Evolutionary conservation across 371 early-diverging fungal species (phyloP).

Genomic region (Mortierella sp.): DNA sequence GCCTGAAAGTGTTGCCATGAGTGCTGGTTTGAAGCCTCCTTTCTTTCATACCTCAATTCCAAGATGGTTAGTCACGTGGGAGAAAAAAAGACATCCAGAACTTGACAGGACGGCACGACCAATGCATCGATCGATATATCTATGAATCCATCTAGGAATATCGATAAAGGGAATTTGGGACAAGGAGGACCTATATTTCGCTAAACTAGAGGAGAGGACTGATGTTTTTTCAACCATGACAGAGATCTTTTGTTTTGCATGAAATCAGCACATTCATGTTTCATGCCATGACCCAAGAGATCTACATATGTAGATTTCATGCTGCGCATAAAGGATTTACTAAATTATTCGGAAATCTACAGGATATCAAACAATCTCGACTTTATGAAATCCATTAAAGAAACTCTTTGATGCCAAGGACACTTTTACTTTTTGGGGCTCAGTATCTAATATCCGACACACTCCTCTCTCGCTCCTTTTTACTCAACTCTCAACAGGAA

Average conservation of each 20-base stretch:
- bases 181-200: background rate
- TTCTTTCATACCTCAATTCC: conserved; percentile 26
- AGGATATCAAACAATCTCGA: background rate
- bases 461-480: no score
- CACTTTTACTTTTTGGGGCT: no score
- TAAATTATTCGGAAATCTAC: background rate
- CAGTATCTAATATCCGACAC: no score
- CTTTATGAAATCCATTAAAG: no score
- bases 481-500: no score
- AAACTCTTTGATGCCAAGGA: background rate
- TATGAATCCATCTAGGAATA: background rate
- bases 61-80: conserved; percentile 33
- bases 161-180: background rate
- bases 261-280: background rate
- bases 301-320: background rate
- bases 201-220: background rate
- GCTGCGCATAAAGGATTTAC: background rate
- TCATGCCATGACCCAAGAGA: background rate
- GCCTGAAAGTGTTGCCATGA: background rate
- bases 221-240: background rate
- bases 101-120: background rate
- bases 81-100: background rate
- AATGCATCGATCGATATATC: conserved; percentile 13
- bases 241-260: background rate
- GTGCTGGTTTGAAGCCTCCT: background rate